phyloP scores from a whole-genome alignment of 2,329 filamentous ascomycete genomes.

The Boeremia exigua region DNA sequence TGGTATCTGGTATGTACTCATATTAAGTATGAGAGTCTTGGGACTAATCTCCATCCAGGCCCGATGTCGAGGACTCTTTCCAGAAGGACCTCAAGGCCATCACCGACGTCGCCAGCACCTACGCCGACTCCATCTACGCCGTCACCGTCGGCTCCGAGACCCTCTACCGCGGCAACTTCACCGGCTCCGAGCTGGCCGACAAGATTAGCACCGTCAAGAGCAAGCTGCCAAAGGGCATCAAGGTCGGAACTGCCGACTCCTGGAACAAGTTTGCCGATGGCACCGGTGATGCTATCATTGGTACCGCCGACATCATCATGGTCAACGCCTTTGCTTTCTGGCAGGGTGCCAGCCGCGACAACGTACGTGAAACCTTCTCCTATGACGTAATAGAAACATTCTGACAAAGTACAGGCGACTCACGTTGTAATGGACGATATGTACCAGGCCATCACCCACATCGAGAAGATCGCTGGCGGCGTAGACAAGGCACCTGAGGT shows the following conservation, averaged over 20 bases:
- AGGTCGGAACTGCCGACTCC: constrained; percentile 71
- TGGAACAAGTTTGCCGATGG: constrained; percentile 77
- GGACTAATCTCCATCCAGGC: constrained; percentile 51
- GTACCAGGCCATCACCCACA: constrained; percentile 66
- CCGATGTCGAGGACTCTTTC: constrained; percentile 68
- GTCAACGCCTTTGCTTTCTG: constrained; percentile 76
- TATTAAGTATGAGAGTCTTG: background rate
- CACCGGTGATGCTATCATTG: constrained; percentile 69
- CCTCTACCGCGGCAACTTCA: constrained; percentile 72
- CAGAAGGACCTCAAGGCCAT: constrained; percentile 66
- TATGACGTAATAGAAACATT: background rate
- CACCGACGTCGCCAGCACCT: constrained; percentile 55
- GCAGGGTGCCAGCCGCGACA: constrained; percentile 66
- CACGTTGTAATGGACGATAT: constrained; percentile 72
- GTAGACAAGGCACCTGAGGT: constrained; percentile 63
- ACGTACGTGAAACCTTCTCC: constrained; percentile 33
- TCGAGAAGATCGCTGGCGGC: constrained; percentile 64
- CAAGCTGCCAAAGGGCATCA: constrained; percentile 58
- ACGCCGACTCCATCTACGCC: constrained; percentile 67
- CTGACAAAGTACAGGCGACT: constrained; percentile 39
- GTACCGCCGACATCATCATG: constrained; percentile 66
- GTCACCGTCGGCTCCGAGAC: constrained; percentile 75
- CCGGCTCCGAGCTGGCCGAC: constrained; percentile 62
- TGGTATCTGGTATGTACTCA: constrained; percentile 66
- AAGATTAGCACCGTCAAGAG: constrained; percentile 68